Evolutionary conservation across 371 early-diverging fungal species (phyloP), one percentile per base, ranked within the genome.

Genomic region (Mortierella sp.): DNA sequence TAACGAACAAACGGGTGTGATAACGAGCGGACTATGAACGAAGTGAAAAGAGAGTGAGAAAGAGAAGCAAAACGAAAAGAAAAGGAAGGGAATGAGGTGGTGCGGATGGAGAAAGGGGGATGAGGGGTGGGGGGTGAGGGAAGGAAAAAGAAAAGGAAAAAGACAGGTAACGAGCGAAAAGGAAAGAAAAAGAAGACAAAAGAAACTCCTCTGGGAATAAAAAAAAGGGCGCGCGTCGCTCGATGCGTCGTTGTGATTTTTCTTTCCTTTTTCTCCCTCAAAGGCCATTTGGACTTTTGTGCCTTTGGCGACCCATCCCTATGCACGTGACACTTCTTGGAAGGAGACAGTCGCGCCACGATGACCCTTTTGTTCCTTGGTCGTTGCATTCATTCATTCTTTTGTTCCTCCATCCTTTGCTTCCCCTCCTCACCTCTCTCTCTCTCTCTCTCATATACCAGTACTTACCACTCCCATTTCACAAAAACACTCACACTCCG

Each of bases 301-400:
- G 46, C 46, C 32, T 32, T 60, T 60, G 60, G 60, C 27, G 14
- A 14, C 32, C 16, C 16, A 32, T 5, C 16, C 29, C 6, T 6
- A 14, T 29, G 35, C 63, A 65, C 65, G 65, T 65, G 65, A 65
- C 65, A 38, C 38, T 35, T 35, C 2, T 21, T 8, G 2, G 60
- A 29, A 38, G n/a, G n/a, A 56, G 56, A n/a, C 35, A 1, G 38
- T 65, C 65, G 65, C 65, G 65, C 65, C 65, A 65, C 65, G 65
- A 65, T 65, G 65, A 65, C 24, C 18, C 7, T 41, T 41, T 41
- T 41, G 41, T 41, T 21, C 48, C 14, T 46, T 46, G 48, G 48
- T 46, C 8, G 51, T 51, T 51, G 21, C 51, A 49, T 14, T 49
- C 46, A 18, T 35, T 14, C 63, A 60, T 38, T 63, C 63, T 1